Evolutionary conservation across 75 land plant species (phyloP), one percentile per base, ranked within the genome.

Genomic region (Larix kaempferi): DNA sequence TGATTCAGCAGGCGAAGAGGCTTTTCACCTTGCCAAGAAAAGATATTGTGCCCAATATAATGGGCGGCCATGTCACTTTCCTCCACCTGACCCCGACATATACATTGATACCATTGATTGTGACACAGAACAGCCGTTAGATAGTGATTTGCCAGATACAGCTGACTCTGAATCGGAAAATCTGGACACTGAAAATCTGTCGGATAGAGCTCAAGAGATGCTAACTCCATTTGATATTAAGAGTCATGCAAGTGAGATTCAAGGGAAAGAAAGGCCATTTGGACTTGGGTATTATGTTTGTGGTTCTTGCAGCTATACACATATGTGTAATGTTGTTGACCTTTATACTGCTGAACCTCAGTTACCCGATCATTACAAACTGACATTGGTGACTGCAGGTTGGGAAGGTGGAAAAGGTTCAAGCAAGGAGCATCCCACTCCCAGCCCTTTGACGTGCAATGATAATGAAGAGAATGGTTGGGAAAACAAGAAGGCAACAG

Each of bases 1-100:
- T 76, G 93, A 91, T 76, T 88, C 89, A 13, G 90, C 84, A 6
- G 87, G 77, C 56, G 76, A 76, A 81, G 89, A 91, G 44, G 90
- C 90, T 12, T 84, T 91, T 59, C 8, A 77, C 5, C 83, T 78
- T 85, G 93, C 91, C 6, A 86, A 87, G 77, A 75, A 16, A 21
- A 71, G 89, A 21, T 88, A 75, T 66, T 81, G 81, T 77, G 86
- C 83, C 19, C 22, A 82, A 25, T 78, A 66, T 55, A 82, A 81
- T 49, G 80, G 84, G n/a, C 63, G 71, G 17, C 78, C 82, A 0
- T 88, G 81, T 67, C 63, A 80, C 54, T 71, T 88, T 39, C 57
- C 84, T 1, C 57, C 81, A 35, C 88, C 88, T 16, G 88, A 84
- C 75, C 90, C 93, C 5, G 84, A 86, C 62, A 49, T 75, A 21